Evolutionary conservation across 305 asterid genomes (phyloP).

Genomic region (Fraxinus velutina): DNA sequence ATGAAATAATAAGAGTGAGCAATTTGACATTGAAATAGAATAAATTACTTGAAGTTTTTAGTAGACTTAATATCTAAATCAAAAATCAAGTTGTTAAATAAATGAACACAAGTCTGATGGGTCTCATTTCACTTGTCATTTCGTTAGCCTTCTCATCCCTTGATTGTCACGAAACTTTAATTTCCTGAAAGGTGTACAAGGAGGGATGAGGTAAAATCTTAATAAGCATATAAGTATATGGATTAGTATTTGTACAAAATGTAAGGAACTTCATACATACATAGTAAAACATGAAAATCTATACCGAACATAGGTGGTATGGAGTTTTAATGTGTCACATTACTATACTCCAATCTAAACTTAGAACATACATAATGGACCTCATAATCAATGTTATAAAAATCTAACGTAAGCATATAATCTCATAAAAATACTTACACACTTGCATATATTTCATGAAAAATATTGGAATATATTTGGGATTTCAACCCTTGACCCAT

Average conservation of each 20-base stretch:
- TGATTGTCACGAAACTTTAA: too few species aligned
- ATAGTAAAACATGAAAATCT: not conserved
- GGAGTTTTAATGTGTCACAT: not conserved
- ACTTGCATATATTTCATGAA: not conserved
- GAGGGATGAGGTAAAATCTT: not conserved
- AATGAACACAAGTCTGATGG: not conserved
- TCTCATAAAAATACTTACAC: not conserved
- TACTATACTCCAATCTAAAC: not conserved
- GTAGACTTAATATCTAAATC: too few species aligned
- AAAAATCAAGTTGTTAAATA: too few species aligned
- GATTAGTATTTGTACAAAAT: not conserved
- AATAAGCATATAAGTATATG: not conserved
- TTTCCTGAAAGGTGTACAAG: too few species aligned
- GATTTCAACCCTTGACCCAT: too few species aligned
- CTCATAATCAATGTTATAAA: not conserved
- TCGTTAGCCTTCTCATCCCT: not conserved
- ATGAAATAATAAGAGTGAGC: too few species aligned
- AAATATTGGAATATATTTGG: too few species aligned
- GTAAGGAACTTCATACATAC: not conserved
- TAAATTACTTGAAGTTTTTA: too few species aligned
- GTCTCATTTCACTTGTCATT: not conserved
- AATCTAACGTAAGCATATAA: not conserved
- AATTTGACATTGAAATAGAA: too few species aligned
- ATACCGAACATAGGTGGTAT: not conserved
- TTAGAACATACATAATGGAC: not conserved